phyloP scores from a whole-genome alignment of 2,329 filamentous ascomycete species.

The Zasmidium angulare region DNA sequence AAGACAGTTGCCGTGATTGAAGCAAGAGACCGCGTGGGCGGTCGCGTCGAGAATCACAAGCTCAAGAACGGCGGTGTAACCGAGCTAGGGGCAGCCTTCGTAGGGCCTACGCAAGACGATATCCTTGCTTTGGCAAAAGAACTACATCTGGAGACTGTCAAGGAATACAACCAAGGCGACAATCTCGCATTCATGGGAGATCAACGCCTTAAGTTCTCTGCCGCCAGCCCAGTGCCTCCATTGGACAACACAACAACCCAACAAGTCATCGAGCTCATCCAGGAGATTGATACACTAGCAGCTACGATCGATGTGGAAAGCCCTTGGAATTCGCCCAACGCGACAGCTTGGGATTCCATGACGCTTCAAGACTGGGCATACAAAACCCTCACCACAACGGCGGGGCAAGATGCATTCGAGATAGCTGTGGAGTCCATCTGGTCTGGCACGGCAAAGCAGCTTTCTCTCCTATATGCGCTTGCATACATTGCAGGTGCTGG shows the following conservation, averaged over 20 bases:
- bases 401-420: conserved; percentile 1
- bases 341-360: conserved; percentile 11
- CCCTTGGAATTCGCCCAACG: conserved; percentile 10
- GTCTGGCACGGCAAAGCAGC: conserved; percentile 12
- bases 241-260: background rate
- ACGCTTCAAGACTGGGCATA: conserved; percentile 3
- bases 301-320: conserved; percentile 5
- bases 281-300: conserved; percentile 2
- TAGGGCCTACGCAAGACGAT: conserved; percentile 29
- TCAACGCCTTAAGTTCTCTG: background rate
- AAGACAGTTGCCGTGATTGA: conserved; percentile 26
- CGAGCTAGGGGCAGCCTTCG: conserved; percentile 31
- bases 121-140: conserved; percentile 22
- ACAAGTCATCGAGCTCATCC: background rate
- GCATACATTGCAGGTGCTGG: conserved; percentile 20
- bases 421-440: conserved; percentile 4
- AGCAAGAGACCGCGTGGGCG: conserved; percentile 31
- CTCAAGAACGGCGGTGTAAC: conserved; percentile 19
- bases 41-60: conserved; percentile 27
- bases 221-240: background rate
- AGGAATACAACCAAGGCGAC: conserved; percentile 18
- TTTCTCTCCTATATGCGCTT: conserved; percentile 18
- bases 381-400: background rate
- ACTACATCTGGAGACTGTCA: conserved; percentile 22
- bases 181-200: conserved; percentile 7